phyloP scores from a whole-genome alignment of 768 basidiomycete genomes.

The Sarcodon aspratus region DNA sequence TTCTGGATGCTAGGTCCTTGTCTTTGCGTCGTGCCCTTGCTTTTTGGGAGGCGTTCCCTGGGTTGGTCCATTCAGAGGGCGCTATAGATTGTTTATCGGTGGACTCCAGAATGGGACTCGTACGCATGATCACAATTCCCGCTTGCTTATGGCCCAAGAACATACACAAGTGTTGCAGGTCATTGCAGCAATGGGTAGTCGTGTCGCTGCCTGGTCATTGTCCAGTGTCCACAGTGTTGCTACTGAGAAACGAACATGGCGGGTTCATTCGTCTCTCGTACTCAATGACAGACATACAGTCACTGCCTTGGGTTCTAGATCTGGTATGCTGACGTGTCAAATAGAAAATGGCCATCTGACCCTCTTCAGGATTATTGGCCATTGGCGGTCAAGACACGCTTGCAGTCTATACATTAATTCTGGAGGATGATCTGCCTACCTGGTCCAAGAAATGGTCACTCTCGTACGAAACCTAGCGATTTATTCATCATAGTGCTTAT shows the following conservation, averaged over 20 bases:
- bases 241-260: slow-evolving; percentile 29
- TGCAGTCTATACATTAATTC: slow-evolving; percentile 64
- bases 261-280: slow-evolving; percentile 72
- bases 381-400: slow-evolving; percentile 51
- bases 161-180: slow-evolving; percentile 32
- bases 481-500: background rate
- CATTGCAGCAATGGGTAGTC: slow-evolving; percentile 55
- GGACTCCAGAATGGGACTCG: slow-evolving; percentile 74
- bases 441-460: slow-evolving; percentile 76
- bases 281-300: slow-evolving; percentile 44
- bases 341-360: slow-evolving; percentile 13
- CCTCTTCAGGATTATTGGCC: slow-evolving; percentile 54
- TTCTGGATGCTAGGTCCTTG: slow-evolving; percentile 62
- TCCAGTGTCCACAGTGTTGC: slow-evolving; percentile 49
- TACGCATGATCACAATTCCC: slow-evolving; percentile 23
- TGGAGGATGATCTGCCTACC: slow-evolving; percentile 73
- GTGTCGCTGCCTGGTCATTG: slow-evolving; percentile 71
- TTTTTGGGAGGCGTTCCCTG: slow-evolving; percentile 76
- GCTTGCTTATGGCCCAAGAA: background rate
- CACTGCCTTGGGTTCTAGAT: slow-evolving; percentile 60
- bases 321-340: slow-evolving; percentile 32
- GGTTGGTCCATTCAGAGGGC: slow-evolving; percentile 28
- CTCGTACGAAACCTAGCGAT: slow-evolving; percentile 27
- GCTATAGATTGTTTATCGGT: slow-evolving; percentile 53
- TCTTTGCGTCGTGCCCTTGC: slow-evolving; percentile 58